These are phyloP conservation scores for Xerocomellus intermedius DNA, from an alignment of 768 basidiomycete species.

Conservation along the genomic window DNA sequence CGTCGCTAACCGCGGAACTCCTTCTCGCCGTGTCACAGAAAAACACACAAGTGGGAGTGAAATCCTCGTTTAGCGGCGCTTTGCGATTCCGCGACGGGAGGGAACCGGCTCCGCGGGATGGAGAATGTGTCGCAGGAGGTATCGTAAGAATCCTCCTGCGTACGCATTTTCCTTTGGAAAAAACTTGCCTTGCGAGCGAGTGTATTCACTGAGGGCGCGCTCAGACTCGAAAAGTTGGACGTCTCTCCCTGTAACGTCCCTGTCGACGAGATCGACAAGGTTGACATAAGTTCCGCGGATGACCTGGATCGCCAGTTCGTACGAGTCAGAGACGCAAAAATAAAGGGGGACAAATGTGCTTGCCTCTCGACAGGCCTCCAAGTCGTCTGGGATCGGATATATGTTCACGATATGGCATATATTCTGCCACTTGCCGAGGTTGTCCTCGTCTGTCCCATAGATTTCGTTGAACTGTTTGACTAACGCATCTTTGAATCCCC, in stretches of 20 bases:
- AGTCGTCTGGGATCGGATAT: slow-evolving; percentile 2
- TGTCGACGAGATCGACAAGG: slow-evolving; percentile 22
- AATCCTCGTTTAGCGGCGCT: slow-evolving; percentile 14
- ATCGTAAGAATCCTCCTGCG: slow-evolving; percentile 16
- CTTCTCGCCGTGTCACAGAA: not conserved
- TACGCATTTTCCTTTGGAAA: slow-evolving; percentile 15
- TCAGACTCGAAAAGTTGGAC: slow-evolving; percentile 9
- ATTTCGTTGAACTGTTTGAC: slow-evolving; percentile 16
- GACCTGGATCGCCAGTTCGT: not conserved
- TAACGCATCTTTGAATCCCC: slow-evolving; percentile 9
- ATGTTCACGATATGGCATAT: slow-evolving; percentile 6
- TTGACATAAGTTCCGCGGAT: slow-evolving; percentile 1
- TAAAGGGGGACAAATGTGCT: not conserved
- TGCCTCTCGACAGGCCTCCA: slow-evolving; percentile 11
- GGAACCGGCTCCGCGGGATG: not conserved
- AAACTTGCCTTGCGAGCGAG: slow-evolving; percentile 1
- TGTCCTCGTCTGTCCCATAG: slow-evolving; percentile 8
- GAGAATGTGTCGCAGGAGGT: slow-evolving; percentile 17
- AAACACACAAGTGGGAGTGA: slow-evolving; percentile 1
- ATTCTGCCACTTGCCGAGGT: slow-evolving; percentile 9
- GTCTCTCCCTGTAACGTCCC: not conserved
- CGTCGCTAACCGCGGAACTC: slow-evolving; percentile 2
- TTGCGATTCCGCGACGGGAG: not conserved
- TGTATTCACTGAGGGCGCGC: slow-evolving; percentile 10
- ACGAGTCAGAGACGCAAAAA: not conserved